phyloP scores from a whole-genome alignment of 73 alveolate species.

The Paramecium sonneborni region DNA sequence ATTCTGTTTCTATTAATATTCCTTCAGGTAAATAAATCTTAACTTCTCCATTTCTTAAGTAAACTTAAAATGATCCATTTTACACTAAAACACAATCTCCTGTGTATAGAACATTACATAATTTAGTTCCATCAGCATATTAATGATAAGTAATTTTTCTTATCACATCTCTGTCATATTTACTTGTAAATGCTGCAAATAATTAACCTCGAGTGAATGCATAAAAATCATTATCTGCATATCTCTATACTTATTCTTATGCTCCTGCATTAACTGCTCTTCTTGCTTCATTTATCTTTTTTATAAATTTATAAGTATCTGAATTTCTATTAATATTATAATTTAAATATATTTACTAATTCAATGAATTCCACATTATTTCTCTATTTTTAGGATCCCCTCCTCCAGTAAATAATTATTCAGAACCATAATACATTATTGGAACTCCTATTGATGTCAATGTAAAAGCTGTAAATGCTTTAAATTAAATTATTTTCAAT shows the following conservation, averaged over 20 bases:
- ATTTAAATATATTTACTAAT: not conserved
- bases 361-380: conserved; percentile 74
- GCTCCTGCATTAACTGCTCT: conserved; percentile 37
- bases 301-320: not conserved
- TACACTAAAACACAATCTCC: conserved; percentile 10
- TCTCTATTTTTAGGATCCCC: conserved; percentile 94
- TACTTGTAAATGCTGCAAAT: conserved; percentile 42
- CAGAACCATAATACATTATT: conserved; percentile 94
- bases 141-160: conserved; percentile 23
- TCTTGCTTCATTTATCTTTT: conserved; percentile 15
- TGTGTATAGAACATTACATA: not conserved
- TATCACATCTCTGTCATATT: conserved; percentile 27
- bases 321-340: not conserved
- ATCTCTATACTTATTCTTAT: conserved; percentile 34
- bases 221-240: conserved; percentile 52
- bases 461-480: conserved; percentile 84
- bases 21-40: conserved; percentile 27
- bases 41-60: conserved; percentile 19
- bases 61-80: not conserved
- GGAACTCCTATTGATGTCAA: conserved; percentile 93
- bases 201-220: conserved; percentile 50
- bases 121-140: conserved; percentile 49
- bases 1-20: not conserved
- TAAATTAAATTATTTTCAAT: conserved; percentile 61
- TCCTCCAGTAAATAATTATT: conserved; percentile 93